These are phyloP conservation scores for Pseudocercospora macadamiae DNA, from an alignment of 2,329 filamentous ascomycete genomes.

Conservation along the genomic window DNA sequence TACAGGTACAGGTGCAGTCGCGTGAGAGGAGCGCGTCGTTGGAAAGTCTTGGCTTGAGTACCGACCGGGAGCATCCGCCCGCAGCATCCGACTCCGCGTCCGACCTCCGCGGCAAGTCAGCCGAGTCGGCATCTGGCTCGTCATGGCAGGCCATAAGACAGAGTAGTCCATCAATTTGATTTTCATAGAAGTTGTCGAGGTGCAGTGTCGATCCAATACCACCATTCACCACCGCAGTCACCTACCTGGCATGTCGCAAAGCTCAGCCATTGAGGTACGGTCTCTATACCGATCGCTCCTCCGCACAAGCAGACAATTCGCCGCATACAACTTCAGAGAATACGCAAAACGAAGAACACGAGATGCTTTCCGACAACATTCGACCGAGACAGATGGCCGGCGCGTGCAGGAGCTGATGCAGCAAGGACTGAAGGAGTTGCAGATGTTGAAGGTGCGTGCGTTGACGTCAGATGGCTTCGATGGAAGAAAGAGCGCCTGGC, in stretches of 20 bases:
- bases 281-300: slow-evolving; percentile 79
- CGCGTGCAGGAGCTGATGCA: slow-evolving; percentile 86
- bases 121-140: too few species aligned
- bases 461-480: not conserved
- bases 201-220: too few species aligned
- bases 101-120: too few species aligned
- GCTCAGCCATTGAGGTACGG: slow-evolving; percentile 34
- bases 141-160: too few species aligned
- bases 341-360: slow-evolving; percentile 89
- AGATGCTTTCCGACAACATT: slow-evolving; percentile 86
- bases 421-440: slow-evolving; percentile 82
- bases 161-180: too few species aligned
- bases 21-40: too few species aligned
- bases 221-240: slow-evolving; percentile 8
- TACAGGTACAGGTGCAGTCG: too few species aligned
- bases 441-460: slow-evolving; percentile 79
- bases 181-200: too few species aligned
- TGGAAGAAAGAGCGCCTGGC: not conserved
- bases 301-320: slow-evolving; percentile 82
- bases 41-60: too few species aligned
- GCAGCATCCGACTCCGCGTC: too few species aligned
- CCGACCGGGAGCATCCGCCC: too few species aligned
- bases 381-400: slow-evolving; percentile 70
- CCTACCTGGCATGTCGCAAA: slow-evolving; percentile 22
- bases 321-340: slow-evolving; percentile 96